Conservation (phyloP, 164 flowering plant species). For the Brasenia schreberi region DNA sequence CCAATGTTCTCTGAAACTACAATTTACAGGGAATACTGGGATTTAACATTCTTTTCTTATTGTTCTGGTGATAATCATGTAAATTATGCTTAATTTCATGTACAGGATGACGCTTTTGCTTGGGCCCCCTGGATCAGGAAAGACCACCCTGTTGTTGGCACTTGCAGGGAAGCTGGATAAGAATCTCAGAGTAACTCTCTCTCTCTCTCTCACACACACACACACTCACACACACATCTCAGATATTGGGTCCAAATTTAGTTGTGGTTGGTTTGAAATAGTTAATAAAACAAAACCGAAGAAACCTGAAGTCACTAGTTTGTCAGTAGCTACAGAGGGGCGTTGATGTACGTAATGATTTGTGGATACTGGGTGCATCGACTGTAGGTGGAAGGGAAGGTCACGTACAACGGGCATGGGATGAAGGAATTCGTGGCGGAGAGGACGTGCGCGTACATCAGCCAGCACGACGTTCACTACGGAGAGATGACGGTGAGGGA, state of each 20-base stretch:
- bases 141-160: slow-evolving; percentile 35
- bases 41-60: background rate
- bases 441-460: slow-evolving; percentile 54
- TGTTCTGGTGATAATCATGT: background rate
- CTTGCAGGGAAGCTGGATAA: slow-evolving; percentile 34
- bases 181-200: slow-evolving; percentile 18
- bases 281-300: background rate
- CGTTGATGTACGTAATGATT: too few relatives aligned
- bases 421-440: slow-evolving; percentile 44
- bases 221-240: background rate
- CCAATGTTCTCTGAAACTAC: too few relatives aligned
- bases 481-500: slow-evolving; percentile 59
- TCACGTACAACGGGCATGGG: slow-evolving; percentile 52
- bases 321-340: background rate
- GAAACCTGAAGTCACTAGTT: background rate
- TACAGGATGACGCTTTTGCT: slow-evolving; percentile 27
- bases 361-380: too few relatives aligned
- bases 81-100: background rate
- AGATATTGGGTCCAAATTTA: too few relatives aligned
- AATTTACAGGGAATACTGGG: too few relatives aligned
- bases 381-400: slow-evolving; percentile 29
- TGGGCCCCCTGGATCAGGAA: slow-evolving; percentile 47
- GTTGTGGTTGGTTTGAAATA: background rate
- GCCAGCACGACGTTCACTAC: slow-evolving; percentile 60
- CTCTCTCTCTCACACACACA: background rate